Conservation (phyloP, 345 rosid genomes). For the Rhodamnia argentea region DNA sequence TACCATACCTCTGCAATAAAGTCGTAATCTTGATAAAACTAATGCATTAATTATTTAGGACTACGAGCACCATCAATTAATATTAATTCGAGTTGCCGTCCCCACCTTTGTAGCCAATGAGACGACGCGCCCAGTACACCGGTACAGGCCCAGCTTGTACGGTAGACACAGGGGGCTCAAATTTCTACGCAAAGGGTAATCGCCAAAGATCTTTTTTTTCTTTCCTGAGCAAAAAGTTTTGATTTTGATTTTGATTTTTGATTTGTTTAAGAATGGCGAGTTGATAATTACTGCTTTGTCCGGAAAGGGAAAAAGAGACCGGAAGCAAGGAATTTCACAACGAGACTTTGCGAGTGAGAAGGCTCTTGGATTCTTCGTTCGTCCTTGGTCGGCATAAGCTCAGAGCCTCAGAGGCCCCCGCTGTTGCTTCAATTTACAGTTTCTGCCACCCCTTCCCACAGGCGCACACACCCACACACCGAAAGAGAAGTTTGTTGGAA, state of each 20-base stretch:
- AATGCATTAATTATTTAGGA: background rate
- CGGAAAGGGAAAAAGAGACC: background rate
- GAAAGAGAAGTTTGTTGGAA: constrained; percentile 18
- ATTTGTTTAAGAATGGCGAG: background rate
- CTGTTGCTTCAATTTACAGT: constrained; percentile 33
- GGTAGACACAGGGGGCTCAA: background rate
- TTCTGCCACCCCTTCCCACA: constrained; percentile 19
- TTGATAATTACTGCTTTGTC: background rate
- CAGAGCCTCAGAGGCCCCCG: constrained; percentile 5
- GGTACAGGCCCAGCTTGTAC: background rate
- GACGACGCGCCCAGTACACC: background rate
- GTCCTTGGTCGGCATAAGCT: constrained; percentile 38
- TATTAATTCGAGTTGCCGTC: background rate
- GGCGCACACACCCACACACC: background rate
- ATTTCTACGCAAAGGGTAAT: background rate
- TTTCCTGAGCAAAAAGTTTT: background rate
- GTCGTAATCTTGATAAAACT: too few species aligned
- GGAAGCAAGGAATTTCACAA: background rate
- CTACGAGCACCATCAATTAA: background rate
- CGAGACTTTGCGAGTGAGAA: constrained; percentile 2
- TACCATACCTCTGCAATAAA: too few species aligned
- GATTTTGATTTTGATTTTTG: background rate
- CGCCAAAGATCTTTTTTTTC: background rate
- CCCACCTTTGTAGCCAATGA: background rate
- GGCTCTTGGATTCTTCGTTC: constrained; percentile 59